Evolutionary conservation across 805 yeast species (phyloP).

Genomic region (Monosporozyma servazzii): DNA sequence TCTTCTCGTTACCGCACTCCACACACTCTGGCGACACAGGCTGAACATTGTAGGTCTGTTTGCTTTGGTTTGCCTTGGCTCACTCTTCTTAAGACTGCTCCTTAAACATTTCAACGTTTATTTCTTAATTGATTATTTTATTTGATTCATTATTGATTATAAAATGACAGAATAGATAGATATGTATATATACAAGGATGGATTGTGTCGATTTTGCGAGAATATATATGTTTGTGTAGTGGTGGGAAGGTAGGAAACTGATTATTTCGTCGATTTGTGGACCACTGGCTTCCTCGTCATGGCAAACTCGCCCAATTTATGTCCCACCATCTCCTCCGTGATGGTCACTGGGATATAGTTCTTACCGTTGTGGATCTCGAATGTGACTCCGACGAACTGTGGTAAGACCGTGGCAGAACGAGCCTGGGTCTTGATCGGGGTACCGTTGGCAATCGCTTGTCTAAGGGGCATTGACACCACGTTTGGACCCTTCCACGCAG

Average conservation of each 20-base stretch:
- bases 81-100: neutral
- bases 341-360: slow-evolving; percentile 83
- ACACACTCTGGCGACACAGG: neutral
- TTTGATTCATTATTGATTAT: neutral
- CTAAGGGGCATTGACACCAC: slow-evolving; percentile 92
- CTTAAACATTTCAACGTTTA: neutral
- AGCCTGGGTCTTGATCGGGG: slow-evolving; percentile 93
- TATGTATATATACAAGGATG: neutral
- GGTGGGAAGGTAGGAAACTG: neutral
- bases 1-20: neutral
- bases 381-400: slow-evolving; percentile 87
- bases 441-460: slow-evolving; percentile 67
- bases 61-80: neutral
- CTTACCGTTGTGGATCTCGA: slow-evolving; percentile 93
- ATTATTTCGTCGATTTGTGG: neutral
- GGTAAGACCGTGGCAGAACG: slow-evolving; percentile 91
- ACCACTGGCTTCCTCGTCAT: slow-evolving; percentile 70
- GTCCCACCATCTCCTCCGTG: slow-evolving; percentile 94
- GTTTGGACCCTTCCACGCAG: slow-evolving; percentile 75
- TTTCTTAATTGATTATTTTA: neutral
- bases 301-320: slow-evolving; percentile 90
- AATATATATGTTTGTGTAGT: neutral
- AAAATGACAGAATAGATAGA: neutral
- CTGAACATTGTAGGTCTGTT: neutral
- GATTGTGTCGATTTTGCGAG: neutral